Evolutionary conservation across 192 early-diverging fungal genomes (phyloP).

Genomic region (Coemansia javaensis): DNA sequence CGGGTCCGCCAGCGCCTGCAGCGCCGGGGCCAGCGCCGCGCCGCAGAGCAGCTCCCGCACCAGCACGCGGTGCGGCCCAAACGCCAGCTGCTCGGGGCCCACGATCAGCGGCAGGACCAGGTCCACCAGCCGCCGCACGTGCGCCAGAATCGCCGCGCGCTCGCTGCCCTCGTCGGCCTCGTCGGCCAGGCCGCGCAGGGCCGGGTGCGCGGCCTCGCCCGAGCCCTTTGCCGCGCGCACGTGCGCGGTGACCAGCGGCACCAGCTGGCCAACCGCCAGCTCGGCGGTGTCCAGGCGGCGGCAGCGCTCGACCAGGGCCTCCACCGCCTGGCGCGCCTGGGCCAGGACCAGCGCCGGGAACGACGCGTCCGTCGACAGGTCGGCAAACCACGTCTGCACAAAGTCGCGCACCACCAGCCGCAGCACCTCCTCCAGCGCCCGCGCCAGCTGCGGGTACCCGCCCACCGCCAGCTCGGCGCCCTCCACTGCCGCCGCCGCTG

Average conservation of each 20-base stretch:
- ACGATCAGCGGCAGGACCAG: slow-evolving; percentile 62
- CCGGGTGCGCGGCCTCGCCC: slow-evolving; percentile 36
- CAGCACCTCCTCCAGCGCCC: slow-evolving; percentile 5
- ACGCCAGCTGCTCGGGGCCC: slow-evolving; percentile 55
- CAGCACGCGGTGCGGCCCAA: slow-evolving; percentile 56
- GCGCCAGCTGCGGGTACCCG: neutral
- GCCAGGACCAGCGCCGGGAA: slow-evolving; percentile 34
- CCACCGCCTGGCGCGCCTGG: slow-evolving; percentile 26
- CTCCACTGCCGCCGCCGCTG: slow-evolving; percentile 4
- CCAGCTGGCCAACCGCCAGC: slow-evolving; percentile 55
- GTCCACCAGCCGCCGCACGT: slow-evolving; percentile 62
- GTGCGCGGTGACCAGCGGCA: slow-evolving; percentile 72
- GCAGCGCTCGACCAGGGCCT: slow-evolving; percentile 23
- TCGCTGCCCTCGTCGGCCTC: neutral
- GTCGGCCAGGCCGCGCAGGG: neutral
- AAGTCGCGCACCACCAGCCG: slow-evolving; percentile 46
- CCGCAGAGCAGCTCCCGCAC: slow-evolving; percentile 72
- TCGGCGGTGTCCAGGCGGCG: slow-evolving; percentile 55
- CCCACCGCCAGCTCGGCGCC: neutral
- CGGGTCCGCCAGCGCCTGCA: slow-evolving; percentile 70
- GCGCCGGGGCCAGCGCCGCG: slow-evolving; percentile 62
- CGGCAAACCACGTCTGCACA: slow-evolving; percentile 47
- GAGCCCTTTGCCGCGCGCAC: slow-evolving; percentile 51
- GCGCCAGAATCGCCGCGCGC: slow-evolving; percentile 47
- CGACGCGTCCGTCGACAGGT: slow-evolving; percentile 33